Evolutionary conservation across 2,329 filamentous ascomycete genomes (phyloP), one percentile per base, ranked within the genome.

Genomic region (Alternaria gansuensis): DNA sequence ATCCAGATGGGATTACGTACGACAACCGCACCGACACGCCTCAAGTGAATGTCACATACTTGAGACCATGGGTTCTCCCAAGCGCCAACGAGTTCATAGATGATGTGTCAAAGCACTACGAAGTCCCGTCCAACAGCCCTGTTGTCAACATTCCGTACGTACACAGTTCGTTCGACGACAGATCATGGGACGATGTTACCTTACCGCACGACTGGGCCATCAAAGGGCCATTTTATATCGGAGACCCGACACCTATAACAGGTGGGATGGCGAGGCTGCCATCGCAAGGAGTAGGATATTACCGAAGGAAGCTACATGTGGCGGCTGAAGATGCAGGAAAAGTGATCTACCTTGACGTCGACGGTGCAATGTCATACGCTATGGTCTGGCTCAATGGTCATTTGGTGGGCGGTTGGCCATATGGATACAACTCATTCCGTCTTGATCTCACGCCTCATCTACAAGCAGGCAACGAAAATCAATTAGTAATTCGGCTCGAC

Each of bases 221-320:
- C 60, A 73, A 75, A 34, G 80, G 80, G 0, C 80, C 80, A 3
- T 83, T 82, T 56, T 51, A 68, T 36, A 72, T 82, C 3, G 65
- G 67, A 14, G 79, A 78, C 14, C 71, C 80, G 3, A 65, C 85
- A 28, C 83, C 83, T 0, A 73, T 78, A 14, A 77, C 84, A 11
- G 82, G 82, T 84, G 83, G 62, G 78, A 82, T 9, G 77, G 80
- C 79, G 11, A 75, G 80, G 3, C 65, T 86, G 37, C 84, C 84
- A 0, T 74, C 78, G 23, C 78, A 84, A 21, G 84, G 84, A 3
- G 79, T 85, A 1, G 83, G 81, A 1, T 85, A 82, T 83, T 85
- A 85, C 62, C 81, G 83, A 5, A 75, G 77, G 24, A 80, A 68
- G 4, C 7, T 85, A 1, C 62, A 66, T 0, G 49, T 80, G 74